These are phyloP conservation scores for Linaria vulgaris DNA, from an alignment of 257 asterid species.

Conservation along the genomic window DNA sequence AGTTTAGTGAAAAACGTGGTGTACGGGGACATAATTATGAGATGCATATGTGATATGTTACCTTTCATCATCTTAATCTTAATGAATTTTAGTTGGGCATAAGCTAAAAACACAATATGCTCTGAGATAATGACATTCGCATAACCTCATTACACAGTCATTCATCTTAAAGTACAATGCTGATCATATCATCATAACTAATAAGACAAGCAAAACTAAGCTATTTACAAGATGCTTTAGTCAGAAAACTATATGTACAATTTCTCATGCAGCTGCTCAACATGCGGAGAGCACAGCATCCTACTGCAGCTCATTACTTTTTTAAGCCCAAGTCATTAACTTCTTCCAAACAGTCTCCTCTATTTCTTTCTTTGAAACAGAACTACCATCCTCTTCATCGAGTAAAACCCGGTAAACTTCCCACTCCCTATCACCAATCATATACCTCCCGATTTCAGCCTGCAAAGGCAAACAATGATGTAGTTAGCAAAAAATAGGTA, in stretches of 20 bases:
- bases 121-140: not conserved
- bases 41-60: too few relatives aligned
- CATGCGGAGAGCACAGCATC: not conserved
- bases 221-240: not conserved
- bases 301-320: not conserved
- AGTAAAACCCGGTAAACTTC: slow-evolving; percentile 81
- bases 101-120: not conserved
- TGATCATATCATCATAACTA: slow-evolving; percentile 3
- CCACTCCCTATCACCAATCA: slow-evolving; percentile 80
- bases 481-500: too few relatives aligned
- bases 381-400: slow-evolving; percentile 64
- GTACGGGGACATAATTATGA: too few relatives aligned
- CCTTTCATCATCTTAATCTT: too few relatives aligned
- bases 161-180: not conserved
- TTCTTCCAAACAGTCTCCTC: slow-evolving; percentile 81
- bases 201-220: slow-evolving; percentile 1
- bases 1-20: too few relatives aligned
- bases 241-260: slow-evolving; percentile 16
- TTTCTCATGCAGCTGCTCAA: slow-evolving; percentile 3
- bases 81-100: not conserved
- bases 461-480: slow-evolving; percentile 27
- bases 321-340: slow-evolving; percentile 79
- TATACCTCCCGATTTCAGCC: slow-evolving; percentile 78
- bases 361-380: slow-evolving; percentile 49
- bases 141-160: slow-evolving; percentile 14